Percentiles rank a stretch among this genome's conserved stretches.
phyloP scores from a whole-genome alignment of 371 early-diverging fungal genomes.

The Mucor velutinosus region DNA sequence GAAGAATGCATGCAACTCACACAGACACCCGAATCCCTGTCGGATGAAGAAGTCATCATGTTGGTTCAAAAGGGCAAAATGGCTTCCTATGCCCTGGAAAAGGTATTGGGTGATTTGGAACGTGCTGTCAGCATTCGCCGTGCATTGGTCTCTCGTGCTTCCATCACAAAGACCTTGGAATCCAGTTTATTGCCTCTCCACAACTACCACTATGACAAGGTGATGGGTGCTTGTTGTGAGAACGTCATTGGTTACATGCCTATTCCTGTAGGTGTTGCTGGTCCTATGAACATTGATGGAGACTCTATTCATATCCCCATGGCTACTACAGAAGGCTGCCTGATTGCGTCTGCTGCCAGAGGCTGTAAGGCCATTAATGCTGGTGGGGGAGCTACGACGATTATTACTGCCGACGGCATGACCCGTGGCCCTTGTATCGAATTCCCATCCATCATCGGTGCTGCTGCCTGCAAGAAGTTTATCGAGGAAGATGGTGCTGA shows the following conservation, averaged over 20 bases:
- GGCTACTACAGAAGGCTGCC: slow-evolving; percentile 95
- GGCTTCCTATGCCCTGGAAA: slow-evolving; percentile 85
- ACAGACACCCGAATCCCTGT: slow-evolving; percentile 41
- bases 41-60: slow-evolving; percentile 75
- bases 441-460: slow-evolving; percentile 72
- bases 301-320: slow-evolving; percentile 84
- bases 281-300: slow-evolving; percentile 84
- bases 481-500: slow-evolving; percentile 72
- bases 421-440: slow-evolving; percentile 92
- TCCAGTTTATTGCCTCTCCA: slow-evolving; percentile 70
- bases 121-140: slow-evolving; percentile 88
- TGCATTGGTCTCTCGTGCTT: slow-evolving; percentile 69
- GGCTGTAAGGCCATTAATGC: slow-evolving; percentile 95
- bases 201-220: slow-evolving; percentile 88
- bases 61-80: slow-evolving; percentile 78
- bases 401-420: slow-evolving; percentile 89
- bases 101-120: slow-evolving; percentile 70
- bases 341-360: slow-evolving; percentile 92
- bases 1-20: slow-evolving; percentile 69
- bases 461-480: slow-evolving; percentile 77
- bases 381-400: slow-evolving; percentile 87
- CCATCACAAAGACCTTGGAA: slow-evolving; percentile 65
- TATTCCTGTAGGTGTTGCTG: slow-evolving; percentile 91
- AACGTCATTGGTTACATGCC: slow-evolving; percentile 96
- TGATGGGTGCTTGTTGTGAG: slow-evolving; percentile 94